Evolutionary conservation across 2,329 filamentous ascomycete genomes (phyloP).

Genomic region (Thielaviopsis euricoi): DNA sequence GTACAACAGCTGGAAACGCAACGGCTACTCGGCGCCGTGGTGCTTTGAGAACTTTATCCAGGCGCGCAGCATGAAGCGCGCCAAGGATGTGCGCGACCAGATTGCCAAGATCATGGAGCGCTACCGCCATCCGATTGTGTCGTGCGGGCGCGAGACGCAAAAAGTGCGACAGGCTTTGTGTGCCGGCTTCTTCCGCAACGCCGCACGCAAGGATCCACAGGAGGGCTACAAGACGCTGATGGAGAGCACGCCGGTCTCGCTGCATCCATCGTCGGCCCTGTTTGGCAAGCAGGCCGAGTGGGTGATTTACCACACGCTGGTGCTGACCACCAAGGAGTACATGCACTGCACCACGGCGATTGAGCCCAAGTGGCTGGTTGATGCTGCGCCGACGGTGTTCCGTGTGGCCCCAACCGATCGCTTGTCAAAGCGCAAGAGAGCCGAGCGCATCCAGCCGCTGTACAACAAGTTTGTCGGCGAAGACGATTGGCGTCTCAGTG

Average conservation of each 20-base stretch:
- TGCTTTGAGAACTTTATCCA: constrained; percentile 98
- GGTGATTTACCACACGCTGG: constrained; percentile 82
- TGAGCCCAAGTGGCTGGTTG: constrained; percentile 86
- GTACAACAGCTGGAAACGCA: constrained; percentile 90
- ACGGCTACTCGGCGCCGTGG: constrained; percentile 71
- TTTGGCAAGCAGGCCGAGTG: constrained; percentile 95
- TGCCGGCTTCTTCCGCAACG: constrained; percentile 88
- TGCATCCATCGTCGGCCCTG: constrained; percentile 80
- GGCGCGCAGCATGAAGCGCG: constrained; percentile 71
- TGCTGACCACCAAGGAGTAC: constrained; percentile 92
- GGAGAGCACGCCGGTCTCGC: constrained; percentile 84
- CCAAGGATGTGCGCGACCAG: constrained; percentile 84
- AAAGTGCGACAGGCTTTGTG: constrained; percentile 82
- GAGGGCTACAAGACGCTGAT: constrained; percentile 97
- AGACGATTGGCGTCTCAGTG: constrained; percentile 86
- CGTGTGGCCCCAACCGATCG: constrained; percentile 81
- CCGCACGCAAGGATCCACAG: constrained; percentile 83
- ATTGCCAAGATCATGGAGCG: constrained; percentile 86
- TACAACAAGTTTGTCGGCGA: constrained; percentile 85
- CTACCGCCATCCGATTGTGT: constrained; percentile 66
- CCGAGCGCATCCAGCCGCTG: constrained; percentile 85
- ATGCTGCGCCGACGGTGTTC: constrained; percentile 97
- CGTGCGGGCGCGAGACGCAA: constrained; percentile 74
- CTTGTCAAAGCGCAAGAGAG: constrained; percentile 80
- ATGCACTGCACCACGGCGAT: constrained; percentile 92